These are phyloP conservation scores for Apiospora hydei DNA, from an alignment of 2,329 filamentous ascomycete species.

Conservation along the genomic window DNA sequence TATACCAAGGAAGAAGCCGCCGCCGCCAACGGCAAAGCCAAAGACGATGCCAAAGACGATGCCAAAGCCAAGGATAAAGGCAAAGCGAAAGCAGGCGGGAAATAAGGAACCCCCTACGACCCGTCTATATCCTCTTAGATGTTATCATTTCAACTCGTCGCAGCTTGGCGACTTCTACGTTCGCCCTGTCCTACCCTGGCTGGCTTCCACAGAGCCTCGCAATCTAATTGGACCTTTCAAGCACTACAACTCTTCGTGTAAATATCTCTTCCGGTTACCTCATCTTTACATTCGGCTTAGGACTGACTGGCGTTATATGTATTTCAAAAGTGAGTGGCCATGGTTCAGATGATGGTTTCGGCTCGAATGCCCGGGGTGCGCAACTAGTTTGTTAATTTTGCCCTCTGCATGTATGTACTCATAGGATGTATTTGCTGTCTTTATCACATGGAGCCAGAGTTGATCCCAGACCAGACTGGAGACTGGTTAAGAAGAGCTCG, in stretches of 20 bases:
- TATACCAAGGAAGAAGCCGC: slow-evolving; percentile 53
- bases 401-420: slow-evolving; percentile 5
- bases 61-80: background rate
- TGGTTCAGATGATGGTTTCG: background rate
- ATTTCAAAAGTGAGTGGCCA: slow-evolving; percentile 1
- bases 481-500: background rate
- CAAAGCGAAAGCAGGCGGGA: background rate
- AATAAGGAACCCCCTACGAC: background rate
- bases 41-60: slow-evolving; percentile 26
- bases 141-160: background rate
- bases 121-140: background rate
- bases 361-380: background rate
- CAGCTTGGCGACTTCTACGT: background rate
- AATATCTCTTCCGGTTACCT: background rate
- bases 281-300: background rate
- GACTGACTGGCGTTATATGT: slow-evolving; percentile 4
- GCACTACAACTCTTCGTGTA: background rate
- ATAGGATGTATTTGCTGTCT: background rate
- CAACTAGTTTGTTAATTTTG: background rate
- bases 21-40: slow-evolving; percentile 35
- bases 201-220: background rate
- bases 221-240: background rate
- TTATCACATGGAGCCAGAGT: background rate
- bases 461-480: background rate
- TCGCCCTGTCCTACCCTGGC: background rate